Evolutionary conservation across 768 basidiomycete genomes (phyloP).

Genomic region (Tylopilus plumbeoviolaceoides): DNA sequence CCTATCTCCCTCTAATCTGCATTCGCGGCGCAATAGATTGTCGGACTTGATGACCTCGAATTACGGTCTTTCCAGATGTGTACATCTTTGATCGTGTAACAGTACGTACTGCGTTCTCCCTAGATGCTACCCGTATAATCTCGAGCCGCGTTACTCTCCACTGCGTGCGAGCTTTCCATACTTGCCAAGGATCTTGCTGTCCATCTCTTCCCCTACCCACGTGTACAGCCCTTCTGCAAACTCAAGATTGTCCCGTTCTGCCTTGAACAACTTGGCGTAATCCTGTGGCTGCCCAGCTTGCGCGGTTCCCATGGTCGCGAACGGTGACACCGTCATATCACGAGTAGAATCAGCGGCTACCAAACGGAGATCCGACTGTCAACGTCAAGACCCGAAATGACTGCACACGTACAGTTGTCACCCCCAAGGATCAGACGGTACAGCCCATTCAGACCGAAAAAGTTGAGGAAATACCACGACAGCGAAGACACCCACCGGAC

Average conservation of each 20-base stretch:
- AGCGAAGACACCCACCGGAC: conserved; percentile 98
- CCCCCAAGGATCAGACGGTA: conserved; percentile 91
- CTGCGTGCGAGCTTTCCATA: conserved; percentile 57
- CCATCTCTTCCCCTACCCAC: conserved; percentile 82
- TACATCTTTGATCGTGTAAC: conserved; percentile 28
- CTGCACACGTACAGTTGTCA: conserved; percentile 66
- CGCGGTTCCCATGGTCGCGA: conserved; percentile 48
- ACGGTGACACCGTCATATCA: conserved; percentile 69
- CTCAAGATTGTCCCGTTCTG: conserved; percentile 89
- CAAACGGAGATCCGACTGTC: conserved; percentile 12
- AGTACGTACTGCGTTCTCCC: conserved; percentile 8
- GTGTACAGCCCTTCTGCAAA: conserved; percentile 82
- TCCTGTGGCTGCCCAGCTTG: conserved; percentile 68
- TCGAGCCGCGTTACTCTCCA: conserved; percentile 18
- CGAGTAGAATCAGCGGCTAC: conserved; percentile 77
- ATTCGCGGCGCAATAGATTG: conserved; percentile 6
- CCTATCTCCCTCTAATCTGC: conserved; percentile 28
- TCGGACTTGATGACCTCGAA: conserved; percentile 15
- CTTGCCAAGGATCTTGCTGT: conserved; percentile 69
- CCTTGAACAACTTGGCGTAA: conserved; percentile 84
- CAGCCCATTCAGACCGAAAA: conserved; percentile 94
- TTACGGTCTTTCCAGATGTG: conserved; percentile 18
- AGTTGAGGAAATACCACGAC: conserved; percentile 99
- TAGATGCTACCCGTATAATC: conserved; percentile 16
- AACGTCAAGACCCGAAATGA: conserved; percentile 10